These are phyloP conservation scores for Pinus tabuliformis DNA, from an alignment of 75 land plant species.

Conservation along the genomic window DNA sequence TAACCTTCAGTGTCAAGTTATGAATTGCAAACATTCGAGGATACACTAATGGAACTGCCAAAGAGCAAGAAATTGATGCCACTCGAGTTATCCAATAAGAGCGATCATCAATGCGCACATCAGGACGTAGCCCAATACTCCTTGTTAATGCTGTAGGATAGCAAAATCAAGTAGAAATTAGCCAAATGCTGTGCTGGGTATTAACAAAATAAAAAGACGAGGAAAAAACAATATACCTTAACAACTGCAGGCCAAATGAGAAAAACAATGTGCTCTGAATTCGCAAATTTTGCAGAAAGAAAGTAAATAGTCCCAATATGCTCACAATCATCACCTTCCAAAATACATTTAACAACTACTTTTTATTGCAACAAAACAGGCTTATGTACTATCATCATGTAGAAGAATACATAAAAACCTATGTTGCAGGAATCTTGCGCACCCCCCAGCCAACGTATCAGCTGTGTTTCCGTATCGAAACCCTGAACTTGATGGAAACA, in stretches of 20 bases:
- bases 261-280: not conserved
- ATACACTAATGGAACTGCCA: constrained; percentile 81
- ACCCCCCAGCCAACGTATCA: too few relatives aligned
- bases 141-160: constrained; percentile 66
- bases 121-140: constrained; percentile 80
- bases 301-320: too few relatives aligned
- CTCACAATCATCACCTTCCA: too few relatives aligned
- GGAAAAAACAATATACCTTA: not conserved
- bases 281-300: not conserved
- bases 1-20: constrained; percentile 62
- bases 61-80: constrained; percentile 61
- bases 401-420: too few relatives aligned
- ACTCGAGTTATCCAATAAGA: constrained; percentile 85
- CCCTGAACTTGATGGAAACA: too few relatives aligned
- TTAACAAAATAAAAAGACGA: not conserved
- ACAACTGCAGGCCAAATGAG: not conserved
- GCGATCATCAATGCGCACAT: constrained; percentile 84
- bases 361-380: too few relatives aligned
- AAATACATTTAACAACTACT: too few relatives aligned
- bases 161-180: not conserved
- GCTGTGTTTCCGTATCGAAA: too few relatives aligned
- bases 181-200: not conserved
- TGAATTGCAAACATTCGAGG: constrained; percentile 88
- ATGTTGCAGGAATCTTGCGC: too few relatives aligned
- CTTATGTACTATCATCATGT: too few relatives aligned